phyloP scores from a whole-genome alignment of 2,329 filamentous ascomycete genomes.

The Aspergillus fischeri region DNA sequence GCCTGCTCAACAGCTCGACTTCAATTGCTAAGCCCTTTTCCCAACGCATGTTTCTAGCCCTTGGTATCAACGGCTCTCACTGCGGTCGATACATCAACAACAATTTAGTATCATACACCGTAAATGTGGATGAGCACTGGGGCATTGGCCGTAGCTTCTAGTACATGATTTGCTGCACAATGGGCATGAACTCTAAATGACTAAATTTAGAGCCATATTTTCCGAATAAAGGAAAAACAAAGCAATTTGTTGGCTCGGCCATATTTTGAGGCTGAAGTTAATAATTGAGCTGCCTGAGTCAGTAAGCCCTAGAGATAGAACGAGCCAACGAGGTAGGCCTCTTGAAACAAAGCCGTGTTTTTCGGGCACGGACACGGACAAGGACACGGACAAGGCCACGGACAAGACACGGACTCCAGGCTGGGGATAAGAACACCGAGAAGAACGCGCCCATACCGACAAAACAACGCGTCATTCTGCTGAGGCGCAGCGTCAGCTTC shows the following conservation, averaged over 20 bases:
- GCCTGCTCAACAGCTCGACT: not conserved
- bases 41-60: not conserved
- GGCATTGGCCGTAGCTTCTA: not conserved
- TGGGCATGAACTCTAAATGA: not conserved
- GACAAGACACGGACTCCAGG: too few species aligned
- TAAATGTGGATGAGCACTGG: not conserved
- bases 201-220: not conserved
- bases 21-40: not conserved
- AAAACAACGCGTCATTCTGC: too few species aligned
- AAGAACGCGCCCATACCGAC: too few species aligned
- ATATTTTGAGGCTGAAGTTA: not conserved
- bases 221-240: not conserved
- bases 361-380: too few species aligned
- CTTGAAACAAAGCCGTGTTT: too few species aligned
- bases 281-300: not conserved
- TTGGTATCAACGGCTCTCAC: too few species aligned
- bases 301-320: too few species aligned
- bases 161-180: not conserved
- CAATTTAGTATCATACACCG: not conserved
- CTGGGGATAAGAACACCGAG: too few species aligned
- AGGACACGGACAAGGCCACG: too few species aligned
- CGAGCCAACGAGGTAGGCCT: too few species aligned
- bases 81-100: not conserved
- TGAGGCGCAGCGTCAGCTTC: not conserved
- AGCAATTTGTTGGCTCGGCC: not conserved